Base-by-base conservation (phyloP, 139 green algal genomes). In the Asterochloris erici region DNA sequence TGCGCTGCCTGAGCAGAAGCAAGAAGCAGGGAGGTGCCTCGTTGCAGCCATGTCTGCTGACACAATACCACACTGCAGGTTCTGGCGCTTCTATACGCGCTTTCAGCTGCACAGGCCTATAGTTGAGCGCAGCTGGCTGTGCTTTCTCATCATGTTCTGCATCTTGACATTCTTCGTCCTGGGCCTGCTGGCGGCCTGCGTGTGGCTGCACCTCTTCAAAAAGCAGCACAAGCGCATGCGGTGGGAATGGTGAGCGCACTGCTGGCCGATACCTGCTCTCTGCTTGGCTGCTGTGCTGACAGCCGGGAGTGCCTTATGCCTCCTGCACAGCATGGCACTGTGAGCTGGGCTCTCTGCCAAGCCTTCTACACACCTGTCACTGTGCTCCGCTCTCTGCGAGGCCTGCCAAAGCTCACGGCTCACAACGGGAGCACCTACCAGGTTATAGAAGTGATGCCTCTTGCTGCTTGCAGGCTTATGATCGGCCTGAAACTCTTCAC, bases 31-130 rank as follows among this genome's bases (percentile, higher is more conserved):
- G 6, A 54, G 4, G 38, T 54, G 38, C 38, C 38, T 54, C 38
- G 6, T 54, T 6, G 6, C 38, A 54, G 38, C 38, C 38, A 6
- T 54, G 4, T 6, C 38, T 54, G 38, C 38, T 54, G 38, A 54
- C 38, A 54, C 2, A 54, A 54, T 54, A 6, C 38, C 38, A 6
- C 38, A 54, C 38, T 80, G 76, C 76, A 80, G 76, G n/a, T 80
- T n/a, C 24, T 80, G 76, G 76, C 29, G 76, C 23, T 70, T 80
- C 60, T 80, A 80, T 26, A 80, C 23, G n/a, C 54, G 76, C 9
- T 80, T 61, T n/a, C 76, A 80, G 60, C 23, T 80, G 76, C 76
- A 80, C 12, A 61, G 76, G 47, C 60, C 76, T 69, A 64, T 80
- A 13, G 60, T 62, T 54, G 38, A 80, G 76, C 76, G 76, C 9